Conservation (phyloP, 2,329 filamentous ascomycete species). For the Hypoxylon sp. region DNA sequence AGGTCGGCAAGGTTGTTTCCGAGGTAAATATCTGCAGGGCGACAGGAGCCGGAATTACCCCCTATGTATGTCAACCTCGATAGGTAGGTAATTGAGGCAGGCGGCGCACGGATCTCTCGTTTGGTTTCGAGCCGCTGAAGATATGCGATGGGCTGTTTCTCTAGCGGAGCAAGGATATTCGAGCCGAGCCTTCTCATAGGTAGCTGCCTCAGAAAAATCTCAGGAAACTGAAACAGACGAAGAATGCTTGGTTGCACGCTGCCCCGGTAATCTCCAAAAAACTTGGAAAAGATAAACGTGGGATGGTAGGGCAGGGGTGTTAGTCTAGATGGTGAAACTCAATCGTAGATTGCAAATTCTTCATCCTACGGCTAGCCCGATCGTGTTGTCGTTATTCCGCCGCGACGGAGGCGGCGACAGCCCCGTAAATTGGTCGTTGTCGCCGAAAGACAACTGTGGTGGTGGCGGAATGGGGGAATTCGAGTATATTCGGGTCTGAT, state of each 20-base stretch:
- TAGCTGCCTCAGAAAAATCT: conserved; percentile 14
- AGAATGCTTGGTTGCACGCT: conserved; percentile 13
- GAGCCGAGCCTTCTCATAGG: conserved; percentile 36
- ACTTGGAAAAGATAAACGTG: conserved; percentile 24
- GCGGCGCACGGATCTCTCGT: conserved; percentile 19
- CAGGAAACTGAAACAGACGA: conserved; percentile 35
- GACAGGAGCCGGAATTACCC: conserved; percentile 14
- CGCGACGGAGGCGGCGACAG: conserved; percentile 66
- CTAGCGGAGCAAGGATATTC: conserved; percentile 41
- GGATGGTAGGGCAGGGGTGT: conserved; percentile 14
- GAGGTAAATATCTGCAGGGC: conserved; percentile 12
- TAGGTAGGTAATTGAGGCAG: conserved; percentile 1
- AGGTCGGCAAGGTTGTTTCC: conserved; percentile 17
- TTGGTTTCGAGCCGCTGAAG: conserved; percentile 23
- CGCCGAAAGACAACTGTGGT: conserved; percentile 62
- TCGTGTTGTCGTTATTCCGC: conserved; percentile 60
- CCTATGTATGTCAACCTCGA: conserved; percentile 18
- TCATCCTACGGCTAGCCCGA: conserved; percentile 71
- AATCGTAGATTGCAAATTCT: conserved; percentile 45
- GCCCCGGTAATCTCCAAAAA: conserved; percentile 29
- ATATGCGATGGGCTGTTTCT: conserved; percentile 8
- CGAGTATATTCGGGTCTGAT: conserved; percentile 61
- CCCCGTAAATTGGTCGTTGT: conserved; percentile 61
- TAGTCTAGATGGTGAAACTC: conserved; percentile 22
- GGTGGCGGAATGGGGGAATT: conserved; percentile 61